Evolutionary conservation across 2,329 filamentous ascomycete genomes (phyloP), one percentile per base, ranked within the genome.

Genomic region (Aspergillus clavatus): DNA sequence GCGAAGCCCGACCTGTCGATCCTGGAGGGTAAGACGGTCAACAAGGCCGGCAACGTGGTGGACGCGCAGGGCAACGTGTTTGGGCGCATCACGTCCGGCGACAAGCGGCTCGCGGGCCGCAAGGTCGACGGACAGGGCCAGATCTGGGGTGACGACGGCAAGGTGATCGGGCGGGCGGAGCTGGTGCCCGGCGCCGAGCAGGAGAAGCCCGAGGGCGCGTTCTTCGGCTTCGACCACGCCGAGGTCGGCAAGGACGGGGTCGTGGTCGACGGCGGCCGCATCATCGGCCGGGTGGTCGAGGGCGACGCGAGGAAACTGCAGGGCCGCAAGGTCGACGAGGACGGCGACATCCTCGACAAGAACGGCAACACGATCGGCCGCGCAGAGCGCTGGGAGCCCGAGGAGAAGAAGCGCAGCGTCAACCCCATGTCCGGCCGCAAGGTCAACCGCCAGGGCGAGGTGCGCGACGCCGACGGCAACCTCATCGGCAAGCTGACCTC

Each of bases 271-370:
- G 70, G 77, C 5, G 78, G 48, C 6, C 51, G 46, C 14, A 45
- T 57, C 28, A 61, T 66, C 23, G 84, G 84, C 35, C 77, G 77
- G 38, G 68, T 87, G 5, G 67, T 81, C 4, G 79, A 85, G 48
- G 84, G 84, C 11, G 82, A 87, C 39, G 61, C 75, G 7, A 82
- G 82, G 67, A 75, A 76, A 43, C 74, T 87, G 21, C 76, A 79
- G 46, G 84, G 83, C 22, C 83, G 82, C 62, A 67, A 74, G 27
- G 82, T 87, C 18, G 83, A 87, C 45, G 72, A 82, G 24, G 83
- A 87, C 47, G 84, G 84, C 10, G 84, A 87, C 38, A 78, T 87
- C 24, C 67, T 83, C 4, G 83, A 87, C 59, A 80, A 78, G 53
- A 72, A 74, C n/a, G 83, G 84, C 11, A 87, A 87, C 58, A 73